A percentile compares a stretch with the other conserved stretches of the same genome.
Conservation (phyloP, 176 grass and related monocot species). For the Melocanna baccifera region DNA sequence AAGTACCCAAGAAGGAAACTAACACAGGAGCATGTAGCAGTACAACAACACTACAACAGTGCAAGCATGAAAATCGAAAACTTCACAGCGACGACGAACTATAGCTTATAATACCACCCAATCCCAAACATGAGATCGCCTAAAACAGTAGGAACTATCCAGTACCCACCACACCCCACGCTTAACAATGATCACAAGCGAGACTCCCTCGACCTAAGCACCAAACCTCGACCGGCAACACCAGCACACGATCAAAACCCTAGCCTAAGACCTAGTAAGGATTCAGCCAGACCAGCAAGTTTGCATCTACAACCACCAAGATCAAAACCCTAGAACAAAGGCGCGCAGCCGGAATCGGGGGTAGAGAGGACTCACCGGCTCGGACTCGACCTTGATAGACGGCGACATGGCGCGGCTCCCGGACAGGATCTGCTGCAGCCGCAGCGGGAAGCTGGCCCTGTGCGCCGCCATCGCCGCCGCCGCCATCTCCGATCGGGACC, state of each 20-base stretch:
- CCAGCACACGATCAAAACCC: constrained; percentile 31
- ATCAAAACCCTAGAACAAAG: constrained; percentile 35
- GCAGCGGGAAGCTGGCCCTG: constrained; percentile 81
- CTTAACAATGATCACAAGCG: constrained; percentile 7
- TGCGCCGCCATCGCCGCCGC: constrained; percentile 69
- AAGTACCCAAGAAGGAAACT: neutral
- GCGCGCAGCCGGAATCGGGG: neutral
- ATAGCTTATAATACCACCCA: neutral
- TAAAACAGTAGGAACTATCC: constrained; percentile 9
- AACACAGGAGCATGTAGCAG: neutral
- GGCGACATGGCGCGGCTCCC: constrained; percentile 67
- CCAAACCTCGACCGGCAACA: neutral
- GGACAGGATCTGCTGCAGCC: constrained; percentile 90
- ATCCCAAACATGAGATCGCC: neutral
- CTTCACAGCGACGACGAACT: neutral
- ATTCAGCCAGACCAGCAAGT: neutral
- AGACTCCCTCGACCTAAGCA: neutral
- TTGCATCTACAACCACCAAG: neutral
- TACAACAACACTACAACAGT: neutral
- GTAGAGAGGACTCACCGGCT: constrained; percentile 54
- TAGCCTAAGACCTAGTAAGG: neutral
- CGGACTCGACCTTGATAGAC: constrained; percentile 81
- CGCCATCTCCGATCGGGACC: constrained; percentile 39
- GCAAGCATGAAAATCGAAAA: neutral
- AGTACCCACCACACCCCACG: neutral